These are phyloP conservation scores for Eremothecium cymbalariae DNA, from an alignment of 1,139 yeast genomes.

Conservation along the genomic window DNA sequence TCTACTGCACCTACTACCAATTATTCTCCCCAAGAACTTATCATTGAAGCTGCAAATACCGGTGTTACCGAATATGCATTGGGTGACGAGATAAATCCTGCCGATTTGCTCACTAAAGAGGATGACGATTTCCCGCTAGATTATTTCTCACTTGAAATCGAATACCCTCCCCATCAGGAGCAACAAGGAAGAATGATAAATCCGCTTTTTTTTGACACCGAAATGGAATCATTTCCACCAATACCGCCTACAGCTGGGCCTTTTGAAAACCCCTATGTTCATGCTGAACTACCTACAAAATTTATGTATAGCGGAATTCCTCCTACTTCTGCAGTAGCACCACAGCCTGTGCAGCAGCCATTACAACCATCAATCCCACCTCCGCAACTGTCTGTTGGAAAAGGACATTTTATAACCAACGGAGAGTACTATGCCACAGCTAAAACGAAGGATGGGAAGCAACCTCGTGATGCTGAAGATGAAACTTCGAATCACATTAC, in stretches of 20 bases:
- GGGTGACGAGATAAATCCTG: conserved; percentile 7
- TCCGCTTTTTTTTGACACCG: conserved; percentile 13
- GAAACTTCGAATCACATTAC: conserved; percentile 8
- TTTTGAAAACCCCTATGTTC: conserved; percentile 8
- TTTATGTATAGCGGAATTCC: conserved; percentile 4
- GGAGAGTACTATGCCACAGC: conserved; percentile 29
- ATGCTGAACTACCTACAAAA: conserved; percentile 9
- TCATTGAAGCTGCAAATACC: background rate
- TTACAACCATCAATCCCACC: conserved; percentile 16
- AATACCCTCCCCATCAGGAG: conserved; percentile 23
- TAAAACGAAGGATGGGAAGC: conserved; percentile 15
- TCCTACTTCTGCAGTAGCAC: conserved; percentile 9
- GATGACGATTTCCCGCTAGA: conserved; percentile 67
- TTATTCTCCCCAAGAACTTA: conserved; percentile 11
- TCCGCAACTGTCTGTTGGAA: conserved; percentile 17
- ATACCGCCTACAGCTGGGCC: conserved; percentile 10
- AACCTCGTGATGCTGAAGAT: conserved; percentile 8
- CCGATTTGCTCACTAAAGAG: conserved; percentile 17
- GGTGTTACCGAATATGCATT: conserved; percentile 7
- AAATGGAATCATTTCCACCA: conserved; percentile 10
- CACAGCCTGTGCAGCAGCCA: conserved; percentile 9
- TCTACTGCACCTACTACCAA: conserved; percentile 4
- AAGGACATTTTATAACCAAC: conserved; percentile 27
- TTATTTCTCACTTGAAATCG: conserved; percentile 41
- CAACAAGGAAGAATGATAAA: conserved; percentile 22